These are phyloP conservation scores for Naganishia cerealis DNA, from an alignment of 1,284 basidiomycete genomes.

Conservation along the genomic window DNA sequence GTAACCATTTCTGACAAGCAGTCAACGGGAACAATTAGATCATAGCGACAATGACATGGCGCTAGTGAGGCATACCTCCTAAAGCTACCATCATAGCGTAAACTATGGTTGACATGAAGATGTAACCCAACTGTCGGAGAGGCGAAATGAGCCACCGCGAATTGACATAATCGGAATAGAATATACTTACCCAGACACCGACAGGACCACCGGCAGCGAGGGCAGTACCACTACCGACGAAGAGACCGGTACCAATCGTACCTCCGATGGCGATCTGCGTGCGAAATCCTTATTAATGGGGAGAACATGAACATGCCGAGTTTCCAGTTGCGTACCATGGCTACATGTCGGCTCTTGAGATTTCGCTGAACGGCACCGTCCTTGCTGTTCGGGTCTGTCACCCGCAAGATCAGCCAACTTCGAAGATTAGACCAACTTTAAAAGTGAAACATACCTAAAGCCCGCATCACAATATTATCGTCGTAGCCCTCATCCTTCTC, in stretches of 20 bases:
- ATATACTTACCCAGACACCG: conserved; percentile 29
- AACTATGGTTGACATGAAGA: conserved; percentile 47
- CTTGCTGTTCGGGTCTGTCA: conserved; percentile 27
- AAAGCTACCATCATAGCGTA: conserved; percentile 53
- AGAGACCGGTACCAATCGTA: conserved; percentile 64
- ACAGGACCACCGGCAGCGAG: conserved; percentile 55
- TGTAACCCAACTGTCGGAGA: conserved; percentile 42
- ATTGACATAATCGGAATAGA: not conserved
- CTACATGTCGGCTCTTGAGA: conserved; percentile 35
- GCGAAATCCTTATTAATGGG: not conserved
- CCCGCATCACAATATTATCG: conserved; percentile 25
- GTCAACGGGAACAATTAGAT: not conserved
- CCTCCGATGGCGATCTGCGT: conserved; percentile 57
- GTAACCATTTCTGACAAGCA: conserved; percentile 55
- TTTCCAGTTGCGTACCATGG: conserved; percentile 22
- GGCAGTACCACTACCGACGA: conserved; percentile 71
- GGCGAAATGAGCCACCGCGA: not conserved
- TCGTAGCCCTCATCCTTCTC: conserved; percentile 24
- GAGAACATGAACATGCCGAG: not conserved
- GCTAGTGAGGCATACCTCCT: conserved; percentile 7
- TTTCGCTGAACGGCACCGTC: conserved; percentile 34
- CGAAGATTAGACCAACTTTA: not conserved
- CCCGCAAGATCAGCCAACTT: not conserved
- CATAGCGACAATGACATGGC: too few relatives aligned
- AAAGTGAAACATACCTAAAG: conserved; percentile 2